phyloP scores from a whole-genome alignment of 2,329 filamentous ascomycete species.

The Fusarium sp. region DNA sequence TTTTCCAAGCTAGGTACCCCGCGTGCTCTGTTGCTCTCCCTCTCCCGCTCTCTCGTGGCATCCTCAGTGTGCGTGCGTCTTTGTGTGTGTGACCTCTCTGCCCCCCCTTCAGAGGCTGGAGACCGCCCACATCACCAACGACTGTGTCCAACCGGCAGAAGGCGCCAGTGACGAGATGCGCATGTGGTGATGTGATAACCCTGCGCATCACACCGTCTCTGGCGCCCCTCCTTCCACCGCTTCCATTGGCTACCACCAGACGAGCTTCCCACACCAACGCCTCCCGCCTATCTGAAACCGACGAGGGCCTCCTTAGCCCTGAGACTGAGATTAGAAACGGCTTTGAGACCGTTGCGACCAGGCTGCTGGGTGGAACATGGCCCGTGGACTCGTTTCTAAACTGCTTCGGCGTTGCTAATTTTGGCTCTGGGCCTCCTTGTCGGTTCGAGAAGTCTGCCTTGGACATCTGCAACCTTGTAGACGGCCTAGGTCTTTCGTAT shows the following conservation, averaged over 20 bases:
- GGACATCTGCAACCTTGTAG: not conserved
- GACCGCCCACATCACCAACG: conserved; percentile 20
- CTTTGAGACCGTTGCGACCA: conserved; percentile 40
- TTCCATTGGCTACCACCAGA: conserved; percentile 36
- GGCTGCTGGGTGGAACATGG: conserved; percentile 37
- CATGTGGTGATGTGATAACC: conserved; percentile 44
- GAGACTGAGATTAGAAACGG: conserved; percentile 40
- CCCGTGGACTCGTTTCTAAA: conserved; percentile 27
- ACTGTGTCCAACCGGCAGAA: conserved; percentile 32
- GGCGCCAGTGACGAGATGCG: conserved; percentile 43
- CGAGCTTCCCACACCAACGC: conserved; percentile 19
- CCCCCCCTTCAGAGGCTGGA: conserved; percentile 11
- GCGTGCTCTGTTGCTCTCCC: conserved; percentile 12
- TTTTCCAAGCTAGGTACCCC: conserved; percentile 18
- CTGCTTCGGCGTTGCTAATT: conserved; percentile 39
- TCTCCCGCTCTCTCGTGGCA: conserved; percentile 21
- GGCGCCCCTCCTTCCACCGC: not conserved
- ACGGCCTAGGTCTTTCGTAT: conserved; percentile 9
- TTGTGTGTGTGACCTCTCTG: not conserved
- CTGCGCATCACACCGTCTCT: conserved; percentile 44
- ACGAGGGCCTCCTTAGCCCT: conserved; percentile 27
- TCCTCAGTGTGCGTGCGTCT: conserved; percentile 2
- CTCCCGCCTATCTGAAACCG: conserved; percentile 43
- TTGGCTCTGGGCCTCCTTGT: conserved; percentile 22
- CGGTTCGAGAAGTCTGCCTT: not conserved